Conservation (phyloP, 2,329 filamentous ascomycete genomes). For the Elsinoe ampelina region DNA sequence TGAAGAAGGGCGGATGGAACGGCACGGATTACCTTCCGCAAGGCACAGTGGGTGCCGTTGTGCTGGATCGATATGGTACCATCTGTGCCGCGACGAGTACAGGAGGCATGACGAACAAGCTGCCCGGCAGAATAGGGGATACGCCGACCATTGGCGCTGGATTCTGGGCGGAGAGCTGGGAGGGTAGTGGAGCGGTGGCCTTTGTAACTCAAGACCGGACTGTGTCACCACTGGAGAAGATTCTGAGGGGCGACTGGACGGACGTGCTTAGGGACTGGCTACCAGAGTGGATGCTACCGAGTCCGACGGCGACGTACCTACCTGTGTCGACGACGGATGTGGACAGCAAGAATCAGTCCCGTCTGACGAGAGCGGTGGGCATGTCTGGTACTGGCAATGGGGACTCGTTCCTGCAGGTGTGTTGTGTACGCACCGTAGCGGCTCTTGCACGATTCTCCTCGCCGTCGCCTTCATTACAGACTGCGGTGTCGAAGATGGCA, state of each 20-base stretch:
- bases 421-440: conserved; percentile 61
- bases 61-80: conserved; percentile 65
- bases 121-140: conserved; percentile 75
- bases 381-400: conserved; percentile 56
- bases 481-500: conserved; percentile 55
- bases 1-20: conserved; percentile 41
- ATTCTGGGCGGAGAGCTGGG: conserved; percentile 85
- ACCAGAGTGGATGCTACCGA: conserved; percentile 28
- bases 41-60: conserved; percentile 76
- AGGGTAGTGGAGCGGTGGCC: conserved; percentile 31
- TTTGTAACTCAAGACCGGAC: conserved; percentile 9
- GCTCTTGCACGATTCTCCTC: conserved; percentile 59
- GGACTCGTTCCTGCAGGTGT: conserved; percentile 70
- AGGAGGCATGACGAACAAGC: conserved; percentile 80
- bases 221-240: conserved; percentile 21
- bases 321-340: conserved; percentile 10
- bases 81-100: conserved; percentile 58
- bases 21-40: conserved; percentile 62
- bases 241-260: conserved; percentile 33
- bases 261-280: conserved; percentile 52
- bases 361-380: conserved; percentile 21
- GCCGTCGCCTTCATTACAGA: conserved; percentile 38
- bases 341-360: neutral
- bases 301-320: conserved; percentile 28
- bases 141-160: conserved; percentile 76